These are phyloP conservation scores for Discostella stelligera DNA, from an alignment of 352 stramenopile genomes.

Conservation along the genomic window DNA sequence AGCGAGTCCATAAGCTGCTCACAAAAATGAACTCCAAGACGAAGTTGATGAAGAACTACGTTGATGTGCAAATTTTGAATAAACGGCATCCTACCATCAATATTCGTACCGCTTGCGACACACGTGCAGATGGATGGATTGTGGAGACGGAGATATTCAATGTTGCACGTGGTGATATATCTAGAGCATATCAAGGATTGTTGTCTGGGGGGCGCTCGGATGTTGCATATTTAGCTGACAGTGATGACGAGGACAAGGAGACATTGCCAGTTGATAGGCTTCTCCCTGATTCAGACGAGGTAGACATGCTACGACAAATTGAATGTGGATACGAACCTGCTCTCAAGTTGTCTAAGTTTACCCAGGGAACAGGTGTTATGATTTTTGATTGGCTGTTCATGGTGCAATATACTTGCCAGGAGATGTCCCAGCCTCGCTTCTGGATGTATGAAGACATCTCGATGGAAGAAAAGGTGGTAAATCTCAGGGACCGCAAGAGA, in stretches of 20 bases:
- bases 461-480: neutral
- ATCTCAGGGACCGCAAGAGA: neutral
- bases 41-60: constrained; percentile 7
- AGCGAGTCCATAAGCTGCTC: neutral
- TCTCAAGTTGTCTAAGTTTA: constrained; percentile 7
- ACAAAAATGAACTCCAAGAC: neutral
- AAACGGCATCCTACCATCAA: neutral
- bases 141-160: constrained; percentile 15
- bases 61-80: constrained; percentile 6
- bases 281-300: no score
- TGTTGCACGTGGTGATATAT: constrained; percentile 4
- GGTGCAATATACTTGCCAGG: constrained; percentile 1
- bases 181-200: constrained; percentile 2
- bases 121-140: constrained; percentile 9
- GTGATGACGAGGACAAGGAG: neutral
- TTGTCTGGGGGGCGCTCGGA: neutral
- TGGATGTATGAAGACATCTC: constrained; percentile 15
- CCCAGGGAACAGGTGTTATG: neutral
- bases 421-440: constrained; percentile 3
- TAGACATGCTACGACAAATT: constrained; percentile 3
- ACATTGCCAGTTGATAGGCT: no score
- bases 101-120: constrained; percentile 7
- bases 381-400: constrained; percentile 8
- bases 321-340: constrained; percentile 10
- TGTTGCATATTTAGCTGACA: constrained; percentile 1